A percentile compares a stretch with the other conserved stretches of the same genome.
Conservation (phyloP, 306 rosid species). For the Quercus robur region DNA sequence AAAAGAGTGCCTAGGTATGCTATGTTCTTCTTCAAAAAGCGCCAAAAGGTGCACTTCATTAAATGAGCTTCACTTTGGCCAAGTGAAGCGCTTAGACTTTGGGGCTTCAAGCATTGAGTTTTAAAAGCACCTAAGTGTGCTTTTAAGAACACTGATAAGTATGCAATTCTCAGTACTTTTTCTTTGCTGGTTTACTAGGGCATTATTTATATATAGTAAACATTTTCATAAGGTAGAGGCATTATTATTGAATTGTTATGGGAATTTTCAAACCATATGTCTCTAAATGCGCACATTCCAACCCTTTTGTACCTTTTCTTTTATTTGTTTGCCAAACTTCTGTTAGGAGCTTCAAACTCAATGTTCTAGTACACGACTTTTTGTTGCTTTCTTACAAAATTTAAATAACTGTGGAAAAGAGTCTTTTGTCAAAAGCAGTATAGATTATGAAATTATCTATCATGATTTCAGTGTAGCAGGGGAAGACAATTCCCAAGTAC, state of each 20-base stretch:
- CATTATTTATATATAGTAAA: background rate
- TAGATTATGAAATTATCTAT: background rate
- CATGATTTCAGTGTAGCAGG: background rate
- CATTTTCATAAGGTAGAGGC: background rate
- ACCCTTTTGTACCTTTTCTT: background rate
- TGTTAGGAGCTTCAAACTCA: background rate
- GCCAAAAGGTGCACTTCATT: no score
- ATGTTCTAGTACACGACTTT: background rate
- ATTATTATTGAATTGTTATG: background rate
- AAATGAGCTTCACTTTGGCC: no score
- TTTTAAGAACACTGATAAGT: no score
- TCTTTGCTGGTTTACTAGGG: background rate
- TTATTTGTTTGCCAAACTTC: background rate
- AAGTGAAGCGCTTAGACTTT: no score
- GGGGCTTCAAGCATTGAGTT: no score
- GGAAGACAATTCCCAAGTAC: background rate
- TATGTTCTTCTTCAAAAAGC: no score
- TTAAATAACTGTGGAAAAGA: background rate
- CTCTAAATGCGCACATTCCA: background rate
- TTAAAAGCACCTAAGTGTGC: no score
- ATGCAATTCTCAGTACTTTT: background rate
- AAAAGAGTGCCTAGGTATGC: no score
- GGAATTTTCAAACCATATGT: background rate
- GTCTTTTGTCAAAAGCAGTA: background rate
- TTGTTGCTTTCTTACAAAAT: background rate